Evolutionary conservation across 2,329 filamentous ascomycete genomes (phyloP).

Genomic region (Pseudogymnoascus sp.): DNA sequence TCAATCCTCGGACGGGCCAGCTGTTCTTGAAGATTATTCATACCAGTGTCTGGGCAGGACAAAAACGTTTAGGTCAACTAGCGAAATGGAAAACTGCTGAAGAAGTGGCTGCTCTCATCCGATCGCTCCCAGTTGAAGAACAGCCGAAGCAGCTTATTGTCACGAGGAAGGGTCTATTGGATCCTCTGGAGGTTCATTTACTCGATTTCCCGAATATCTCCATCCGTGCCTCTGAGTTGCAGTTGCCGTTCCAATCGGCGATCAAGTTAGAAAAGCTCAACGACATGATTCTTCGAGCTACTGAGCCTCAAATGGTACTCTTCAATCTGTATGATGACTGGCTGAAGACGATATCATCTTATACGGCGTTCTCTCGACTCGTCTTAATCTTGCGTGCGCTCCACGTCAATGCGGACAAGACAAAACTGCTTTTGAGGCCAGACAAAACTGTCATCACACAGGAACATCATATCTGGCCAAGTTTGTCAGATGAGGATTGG

Average conservation of each 20-base stretch:
- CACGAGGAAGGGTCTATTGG: slow-evolving; percentile 90
- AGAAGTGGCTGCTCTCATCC: slow-evolving; percentile 95
- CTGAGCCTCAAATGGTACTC: slow-evolving; percentile 98
- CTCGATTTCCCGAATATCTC: slow-evolving; percentile 99
- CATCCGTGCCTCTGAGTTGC: slow-evolving; percentile 91
- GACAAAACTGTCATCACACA: slow-evolving; percentile 98
- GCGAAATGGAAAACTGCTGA: slow-evolving; percentile 99
- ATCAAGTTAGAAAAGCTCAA: slow-evolving; percentile 99
- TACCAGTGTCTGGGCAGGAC: slow-evolving; percentile 96
- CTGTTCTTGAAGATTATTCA: slow-evolving; percentile 99
- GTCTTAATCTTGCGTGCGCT: slow-evolving; percentile 88
- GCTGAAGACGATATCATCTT: slow-evolving; percentile 96
- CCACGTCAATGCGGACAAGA: slow-evolving; percentile 98
- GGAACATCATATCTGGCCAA: slow-evolving; percentile 98
- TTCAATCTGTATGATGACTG: slow-evolving; percentile 99
- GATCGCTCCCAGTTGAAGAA: slow-evolving; percentile 92
- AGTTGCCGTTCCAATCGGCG: slow-evolving; percentile 96
- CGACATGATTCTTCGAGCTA: slow-evolving; percentile 96
- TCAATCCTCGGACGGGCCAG: slow-evolving; percentile 97
- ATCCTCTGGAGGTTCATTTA: slow-evolving; percentile 93
- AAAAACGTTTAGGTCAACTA: slow-evolving; percentile 96
- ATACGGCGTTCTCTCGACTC: slow-evolving; percentile 94
- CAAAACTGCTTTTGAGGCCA: slow-evolving; percentile 85
- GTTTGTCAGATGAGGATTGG: slow-evolving; percentile 91
- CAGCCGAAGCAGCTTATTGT: slow-evolving; percentile 98